Percentiles rank a stretch among this genome's conserved stretches.
These are phyloP conservation scores for Citrus mangshanensis DNA, from an alignment of 345 rosid species.

Conservation along the genomic window DNA sequence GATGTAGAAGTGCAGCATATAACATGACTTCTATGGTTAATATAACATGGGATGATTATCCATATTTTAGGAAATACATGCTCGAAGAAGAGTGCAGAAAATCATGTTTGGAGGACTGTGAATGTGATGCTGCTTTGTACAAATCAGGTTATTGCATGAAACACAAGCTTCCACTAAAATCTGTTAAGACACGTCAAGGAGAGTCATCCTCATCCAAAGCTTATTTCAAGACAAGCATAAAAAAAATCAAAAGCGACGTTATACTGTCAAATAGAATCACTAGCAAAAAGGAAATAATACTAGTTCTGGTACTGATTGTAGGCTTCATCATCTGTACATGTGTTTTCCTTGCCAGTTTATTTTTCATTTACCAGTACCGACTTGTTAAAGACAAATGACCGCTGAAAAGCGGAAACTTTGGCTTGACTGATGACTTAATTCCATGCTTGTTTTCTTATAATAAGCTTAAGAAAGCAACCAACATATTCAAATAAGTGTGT, in stretches of 20 bases:
- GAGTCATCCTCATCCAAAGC: too few relatives aligned
- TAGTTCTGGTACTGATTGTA: background rate
- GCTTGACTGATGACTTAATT: background rate
- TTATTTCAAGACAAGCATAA: too few relatives aligned
- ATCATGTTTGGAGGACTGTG: too few relatives aligned
- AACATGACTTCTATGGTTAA: background rate
- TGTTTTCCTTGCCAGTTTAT: background rate
- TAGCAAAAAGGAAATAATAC: background rate
- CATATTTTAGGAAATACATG: too few relatives aligned
- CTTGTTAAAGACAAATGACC: background rate
- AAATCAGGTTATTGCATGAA: too few relatives aligned
- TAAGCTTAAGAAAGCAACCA: slow-evolving; percentile 9
- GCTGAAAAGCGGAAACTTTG: background rate
- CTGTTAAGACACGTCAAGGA: too few relatives aligned
- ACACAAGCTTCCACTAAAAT: too few relatives aligned
- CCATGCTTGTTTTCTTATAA: slow-evolving; percentile 1
- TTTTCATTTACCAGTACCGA: too few relatives aligned
- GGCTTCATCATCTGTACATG: background rate
- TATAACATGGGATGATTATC: background rate
- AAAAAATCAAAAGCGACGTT: too few relatives aligned
- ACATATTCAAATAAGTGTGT: background rate
- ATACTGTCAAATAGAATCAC: too few relatives aligned
- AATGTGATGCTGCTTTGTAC: too few relatives aligned
- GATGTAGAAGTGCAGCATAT: background rate
- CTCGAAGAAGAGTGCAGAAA: too few relatives aligned